These are phyloP conservation scores for Candida silvicultrix DNA, from an alignment of 805 yeast genomes.

Conservation along the genomic window DNA sequence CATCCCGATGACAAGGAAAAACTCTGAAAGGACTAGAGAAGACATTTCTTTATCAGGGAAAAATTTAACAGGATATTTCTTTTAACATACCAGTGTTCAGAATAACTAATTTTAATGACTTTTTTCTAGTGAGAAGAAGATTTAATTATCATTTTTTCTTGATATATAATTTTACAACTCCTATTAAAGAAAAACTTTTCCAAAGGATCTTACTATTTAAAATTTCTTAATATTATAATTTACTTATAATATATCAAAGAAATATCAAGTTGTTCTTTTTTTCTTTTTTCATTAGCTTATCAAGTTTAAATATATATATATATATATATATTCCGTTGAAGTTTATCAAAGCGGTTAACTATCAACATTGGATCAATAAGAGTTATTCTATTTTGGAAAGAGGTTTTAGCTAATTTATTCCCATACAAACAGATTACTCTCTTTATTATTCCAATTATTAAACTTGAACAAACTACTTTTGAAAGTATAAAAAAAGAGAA, in stretches of 20 bases:
- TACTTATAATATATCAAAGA: too few species aligned
- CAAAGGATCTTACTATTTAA: not conserved
- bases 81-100: not conserved
- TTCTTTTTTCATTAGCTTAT: too few species aligned
- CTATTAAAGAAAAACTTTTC: not conserved
- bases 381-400: too few species aligned
- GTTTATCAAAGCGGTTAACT: too few species aligned
- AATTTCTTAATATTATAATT: too few species aligned
- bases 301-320: too few species aligned
- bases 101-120: not conserved
- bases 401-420: not conserved
- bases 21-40: too few species aligned
- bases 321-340: too few species aligned
- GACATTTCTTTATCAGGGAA: not conserved
- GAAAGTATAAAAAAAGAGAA: not conserved
- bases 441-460: too few species aligned
- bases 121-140: not conserved
- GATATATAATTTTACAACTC: not conserved
- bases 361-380: too few species aligned
- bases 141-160: constrained; percentile 1
- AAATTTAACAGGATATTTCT: not conserved
- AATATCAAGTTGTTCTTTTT: too few species aligned
- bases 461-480: too few species aligned
- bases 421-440: not conserved
- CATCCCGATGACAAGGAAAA: not conserved